phyloP scores from a whole-genome alignment of 345 rosid species.

The Eucalyptus curtisii region DNA sequence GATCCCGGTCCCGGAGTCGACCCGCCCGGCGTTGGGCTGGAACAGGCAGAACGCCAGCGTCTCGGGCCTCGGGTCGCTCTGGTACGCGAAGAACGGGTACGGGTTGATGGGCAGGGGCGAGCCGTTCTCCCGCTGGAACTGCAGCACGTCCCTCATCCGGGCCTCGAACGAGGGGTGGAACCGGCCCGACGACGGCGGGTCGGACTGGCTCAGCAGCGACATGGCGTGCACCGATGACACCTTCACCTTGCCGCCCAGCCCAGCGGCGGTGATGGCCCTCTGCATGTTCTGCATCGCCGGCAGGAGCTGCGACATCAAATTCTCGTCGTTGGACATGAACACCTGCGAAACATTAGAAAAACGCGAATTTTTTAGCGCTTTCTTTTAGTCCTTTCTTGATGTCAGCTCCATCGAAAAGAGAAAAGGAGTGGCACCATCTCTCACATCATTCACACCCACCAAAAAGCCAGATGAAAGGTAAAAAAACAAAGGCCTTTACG shows the following conservation, averaged over 20 bases:
- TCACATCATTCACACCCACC: neutral
- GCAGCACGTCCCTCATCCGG: slow-evolving; percentile 47
- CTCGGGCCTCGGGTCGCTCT: slow-evolving; percentile 78
- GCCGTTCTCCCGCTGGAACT: slow-evolving; percentile 54
- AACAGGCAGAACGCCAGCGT: slow-evolving; percentile 79
- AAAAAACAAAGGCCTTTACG: neutral
- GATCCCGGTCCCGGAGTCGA: slow-evolving; percentile 65
- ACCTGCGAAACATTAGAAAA: slow-evolving; percentile 28
- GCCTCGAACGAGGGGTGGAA: slow-evolving; percentile 42
- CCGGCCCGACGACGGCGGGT: slow-evolving; percentile 78
- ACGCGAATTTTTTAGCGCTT: neutral
- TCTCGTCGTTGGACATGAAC: slow-evolving; percentile 47
- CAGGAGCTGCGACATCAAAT: slow-evolving; percentile 57
- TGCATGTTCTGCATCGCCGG: slow-evolving; percentile 85
- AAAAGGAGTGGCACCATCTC: neutral
- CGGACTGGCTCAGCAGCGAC: slow-evolving; percentile 67
- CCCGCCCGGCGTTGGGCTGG: slow-evolving; percentile 84
- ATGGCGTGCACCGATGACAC: slow-evolving; percentile 89
- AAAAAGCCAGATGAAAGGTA: neutral
- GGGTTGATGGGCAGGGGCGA: slow-evolving; percentile 82
- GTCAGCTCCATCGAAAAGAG: neutral
- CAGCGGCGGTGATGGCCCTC: slow-evolving; percentile 54
- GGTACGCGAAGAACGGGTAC: slow-evolving; percentile 92
- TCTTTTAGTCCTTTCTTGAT: neutral
- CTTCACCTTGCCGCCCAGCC: slow-evolving; percentile 66